A percentile compares a stretch with the other conserved stretches of the same genome.
Evolutionary conservation across 2,329 filamentous ascomycete species (phyloP).

Genomic region (Pseudocercospora macadamiae): DNA sequence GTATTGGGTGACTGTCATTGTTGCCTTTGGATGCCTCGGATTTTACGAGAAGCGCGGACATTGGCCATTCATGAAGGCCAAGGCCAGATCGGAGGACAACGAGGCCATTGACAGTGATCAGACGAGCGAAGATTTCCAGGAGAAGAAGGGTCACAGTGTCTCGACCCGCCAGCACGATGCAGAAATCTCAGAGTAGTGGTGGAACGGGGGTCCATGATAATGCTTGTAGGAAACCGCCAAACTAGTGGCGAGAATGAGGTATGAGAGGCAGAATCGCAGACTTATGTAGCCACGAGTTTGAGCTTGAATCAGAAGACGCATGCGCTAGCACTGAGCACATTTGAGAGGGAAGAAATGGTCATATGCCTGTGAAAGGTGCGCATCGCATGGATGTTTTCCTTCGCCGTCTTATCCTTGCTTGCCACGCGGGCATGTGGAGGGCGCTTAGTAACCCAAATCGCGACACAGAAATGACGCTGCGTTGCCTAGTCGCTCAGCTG

Average conservation of each 20-base stretch:
- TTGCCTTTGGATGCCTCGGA: constrained; percentile 65
- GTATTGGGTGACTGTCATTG: constrained; percentile 77
- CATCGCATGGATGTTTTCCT: background rate
- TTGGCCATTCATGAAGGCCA: constrained; percentile 48
- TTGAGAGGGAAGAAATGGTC: constrained; percentile 2
- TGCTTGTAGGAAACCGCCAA: background rate
- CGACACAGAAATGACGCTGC: background rate
- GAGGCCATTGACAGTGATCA: constrained; percentile 30
- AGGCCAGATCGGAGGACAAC: constrained; percentile 20
- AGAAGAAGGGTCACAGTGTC: constrained; percentile 25
- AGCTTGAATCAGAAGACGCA: background rate
- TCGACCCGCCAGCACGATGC: constrained; percentile 6
- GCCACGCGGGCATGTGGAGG: background rate
- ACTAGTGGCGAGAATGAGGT: background rate
- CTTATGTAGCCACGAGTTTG: background rate
- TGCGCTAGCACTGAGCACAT: constrained; percentile 7
- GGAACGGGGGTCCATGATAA: background rate
- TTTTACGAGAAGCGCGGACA: constrained; percentile 65
- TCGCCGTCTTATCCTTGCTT: background rate
- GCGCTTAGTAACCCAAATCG: no score
- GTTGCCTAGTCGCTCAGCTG: background rate
- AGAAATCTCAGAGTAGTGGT: constrained; percentile 10
- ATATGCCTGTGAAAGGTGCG: background rate
- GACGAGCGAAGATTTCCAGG: constrained; percentile 25
- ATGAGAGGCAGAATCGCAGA: background rate